Evolutionary conservation across 139 green algal genomes (phyloP).

Genomic region (Trebouxia sp.): DNA sequence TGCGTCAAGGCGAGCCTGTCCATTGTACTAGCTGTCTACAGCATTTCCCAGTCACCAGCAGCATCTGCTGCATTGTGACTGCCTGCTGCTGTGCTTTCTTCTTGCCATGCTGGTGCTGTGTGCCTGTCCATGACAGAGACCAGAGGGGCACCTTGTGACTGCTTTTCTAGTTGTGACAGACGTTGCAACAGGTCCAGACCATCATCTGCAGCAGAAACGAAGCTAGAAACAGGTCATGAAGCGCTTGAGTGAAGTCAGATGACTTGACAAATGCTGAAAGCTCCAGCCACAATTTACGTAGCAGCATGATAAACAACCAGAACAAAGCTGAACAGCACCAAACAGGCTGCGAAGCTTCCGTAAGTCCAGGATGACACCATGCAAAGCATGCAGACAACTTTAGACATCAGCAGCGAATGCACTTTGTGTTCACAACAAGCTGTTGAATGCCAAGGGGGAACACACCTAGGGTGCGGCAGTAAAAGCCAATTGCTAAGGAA

Average conservation of each 20-base stretch:
- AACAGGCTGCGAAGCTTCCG: background rate
- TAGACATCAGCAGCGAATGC: too few species aligned
- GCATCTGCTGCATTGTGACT: background rate
- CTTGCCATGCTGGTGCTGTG: constrained; percentile 12
- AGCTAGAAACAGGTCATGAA: too few species aligned
- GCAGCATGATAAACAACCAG: too few species aligned
- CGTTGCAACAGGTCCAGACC: constrained; percentile 54
- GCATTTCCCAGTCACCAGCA: constrained; percentile 40
- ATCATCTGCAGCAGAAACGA: constrained; percentile 59
- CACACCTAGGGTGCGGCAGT: constrained; percentile 59
- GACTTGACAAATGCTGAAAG: too few species aligned
- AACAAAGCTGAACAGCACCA: too few species aligned
- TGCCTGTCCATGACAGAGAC: constrained; percentile 43
- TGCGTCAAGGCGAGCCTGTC: too few species aligned
- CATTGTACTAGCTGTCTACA: constrained; percentile 17
- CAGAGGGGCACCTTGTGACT: constrained; percentile 54
- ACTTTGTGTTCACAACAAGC: too few species aligned
- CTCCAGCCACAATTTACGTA: too few species aligned
- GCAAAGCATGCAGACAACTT: too few species aligned
- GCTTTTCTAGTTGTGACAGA: constrained; percentile 47
- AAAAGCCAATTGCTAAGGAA: constrained; percentile 87
- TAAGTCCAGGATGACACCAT: background rate
- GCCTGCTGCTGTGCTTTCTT: background rate
- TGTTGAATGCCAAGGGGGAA: too few species aligned
- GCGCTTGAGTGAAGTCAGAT: too few species aligned